Base-by-base conservation (phyloP, 2,329 filamentous ascomycete species). In the Blumeria hordei region DNA sequence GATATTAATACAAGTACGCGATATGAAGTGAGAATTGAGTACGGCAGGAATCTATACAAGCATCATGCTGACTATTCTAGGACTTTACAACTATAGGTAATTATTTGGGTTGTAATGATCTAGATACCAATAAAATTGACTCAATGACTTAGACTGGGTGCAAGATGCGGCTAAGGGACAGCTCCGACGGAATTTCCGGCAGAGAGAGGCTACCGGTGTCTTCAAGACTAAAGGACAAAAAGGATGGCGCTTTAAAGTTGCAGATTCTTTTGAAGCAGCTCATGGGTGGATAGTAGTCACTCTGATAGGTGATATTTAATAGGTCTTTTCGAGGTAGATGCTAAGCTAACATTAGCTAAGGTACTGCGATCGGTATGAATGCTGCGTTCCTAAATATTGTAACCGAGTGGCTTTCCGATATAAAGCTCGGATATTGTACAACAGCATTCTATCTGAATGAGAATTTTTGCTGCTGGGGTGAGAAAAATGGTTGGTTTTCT, bases 271-370 rank as follows among this genome's bases (percentile, higher is more conserved):
- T 67, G 88, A 96, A 68, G 92, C 92, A 10, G 92, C 87, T 2
- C 92, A 98, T 69, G 90, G 87, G 21, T 98, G 92, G 92, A 88
- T 98, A 57, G 92, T 98, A 52, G 84, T 98, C 55, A 96, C 86
- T 21, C 73, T 98, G 58, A 90, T 98, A 56, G 85, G 68, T 68
- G 59, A 59, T 28, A 28, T 28, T 28, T 28, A 28, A 28, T 28
- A 28, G 21, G 21, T 28, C 21, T 28, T 56, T 60, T 28, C 21
- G 21, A 28, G 21, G 21, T 28, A 28, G 21, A 28, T 28, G 21
- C 21, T 45, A 28, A 55, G 53, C 59, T 63, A 35, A 63, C 54
- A 0, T 10, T n/a, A 8, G 55, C 57, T 70, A 28, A 28, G 76
- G 92, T 35, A 79, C 80, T n/a, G 84, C 85, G 21, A 96, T 98